Conservation (phyloP, 1,284 basidiomycete genomes). For the Apiotrichum sp. region DNA sequence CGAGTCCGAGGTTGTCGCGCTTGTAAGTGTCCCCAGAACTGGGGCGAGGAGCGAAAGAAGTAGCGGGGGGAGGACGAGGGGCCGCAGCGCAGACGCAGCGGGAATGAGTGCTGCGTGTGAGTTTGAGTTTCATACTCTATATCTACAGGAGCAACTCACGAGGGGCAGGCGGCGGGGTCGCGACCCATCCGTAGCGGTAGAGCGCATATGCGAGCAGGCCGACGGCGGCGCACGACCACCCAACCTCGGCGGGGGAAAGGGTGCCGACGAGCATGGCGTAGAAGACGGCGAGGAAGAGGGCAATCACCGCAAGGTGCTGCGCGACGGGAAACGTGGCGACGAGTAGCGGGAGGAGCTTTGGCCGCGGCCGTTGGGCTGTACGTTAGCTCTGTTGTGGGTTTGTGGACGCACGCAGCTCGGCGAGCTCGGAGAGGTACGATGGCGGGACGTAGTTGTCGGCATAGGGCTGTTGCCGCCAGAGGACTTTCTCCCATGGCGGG, state of each 20-base stretch:
- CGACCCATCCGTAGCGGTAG: slow-evolving; percentile 36
- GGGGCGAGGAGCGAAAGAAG: slow-evolving; percentile 84
- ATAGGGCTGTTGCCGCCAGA: slow-evolving; percentile 72
- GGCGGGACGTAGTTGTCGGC: slow-evolving; percentile 80
- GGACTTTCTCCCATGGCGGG: slow-evolving; percentile 64
- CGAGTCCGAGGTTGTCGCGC: slow-evolving; percentile 90
- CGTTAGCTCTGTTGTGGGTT: not conserved
- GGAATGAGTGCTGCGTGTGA: slow-evolving; percentile 50
- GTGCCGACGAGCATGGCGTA: slow-evolving; percentile 59
- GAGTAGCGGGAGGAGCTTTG: slow-evolving; percentile 63
- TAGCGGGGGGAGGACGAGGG: slow-evolving; percentile 72
- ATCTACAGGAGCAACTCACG: slow-evolving; percentile 5
- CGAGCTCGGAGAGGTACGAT: slow-evolving; percentile 70
- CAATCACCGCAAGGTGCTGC: slow-evolving; percentile 75
- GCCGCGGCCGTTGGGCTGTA: slow-evolving; percentile 29
- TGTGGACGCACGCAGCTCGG: slow-evolving; percentile 58
- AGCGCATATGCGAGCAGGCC: slow-evolving; percentile 62
- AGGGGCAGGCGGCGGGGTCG: not conserved
- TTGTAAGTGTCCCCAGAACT: slow-evolving; percentile 82
- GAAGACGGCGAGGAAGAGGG: slow-evolving; percentile 76
- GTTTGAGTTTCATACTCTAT: too few species aligned
- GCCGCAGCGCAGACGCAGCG: slow-evolving; percentile 33
- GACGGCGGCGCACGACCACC: slow-evolving; percentile 61
- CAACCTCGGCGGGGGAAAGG: slow-evolving; percentile 63
- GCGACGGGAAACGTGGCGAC: slow-evolving; percentile 68